Percentiles rank a stretch among this genome's conserved stretches.
phyloP scores from a whole-genome alignment of 306 rosid species.

The Medicago arabica region DNA sequence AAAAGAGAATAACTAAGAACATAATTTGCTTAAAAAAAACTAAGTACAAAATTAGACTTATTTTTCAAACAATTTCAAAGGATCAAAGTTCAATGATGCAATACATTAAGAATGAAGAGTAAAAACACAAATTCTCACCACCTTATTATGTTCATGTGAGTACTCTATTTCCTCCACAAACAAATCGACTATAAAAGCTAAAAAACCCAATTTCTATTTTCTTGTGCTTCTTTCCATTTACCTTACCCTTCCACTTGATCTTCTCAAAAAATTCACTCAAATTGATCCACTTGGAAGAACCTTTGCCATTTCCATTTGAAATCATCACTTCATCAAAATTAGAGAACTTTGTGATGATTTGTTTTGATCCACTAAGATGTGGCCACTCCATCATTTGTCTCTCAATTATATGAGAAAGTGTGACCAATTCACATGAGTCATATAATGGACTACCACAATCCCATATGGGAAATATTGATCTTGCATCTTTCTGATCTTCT shows the following conservation, averaged over 20 bases:
- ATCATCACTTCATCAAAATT: slow-evolving; percentile 4
- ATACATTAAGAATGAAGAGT: not conserved
- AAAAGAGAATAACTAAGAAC: not conserved
- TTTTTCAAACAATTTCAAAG: slow-evolving; percentile 20
- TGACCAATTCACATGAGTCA: slow-evolving; percentile 74
- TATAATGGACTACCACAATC: slow-evolving; percentile 92
- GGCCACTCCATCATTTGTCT: slow-evolving; percentile 70
- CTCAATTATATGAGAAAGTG: slow-evolving; percentile 66
- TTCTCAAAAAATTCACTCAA: slow-evolving; percentile 45
- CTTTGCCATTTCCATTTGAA: slow-evolving; percentile 20
- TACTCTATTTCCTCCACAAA: slow-evolving; percentile 47
- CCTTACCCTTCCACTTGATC: slow-evolving; percentile 51
- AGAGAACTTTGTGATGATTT: slow-evolving; percentile 40
- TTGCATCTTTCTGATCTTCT: slow-evolving; percentile 35
- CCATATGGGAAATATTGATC: slow-evolving; percentile 48
- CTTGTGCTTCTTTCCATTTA: slow-evolving; percentile 46
- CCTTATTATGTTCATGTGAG: slow-evolving; percentile 17
- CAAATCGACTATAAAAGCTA: slow-evolving; percentile 44
- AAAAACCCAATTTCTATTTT: slow-evolving; percentile 40
- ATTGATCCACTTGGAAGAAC: slow-evolving; percentile 43
- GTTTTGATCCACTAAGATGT: slow-evolving; percentile 53
- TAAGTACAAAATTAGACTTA: not conserved
- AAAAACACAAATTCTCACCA: slow-evolving; percentile 19
- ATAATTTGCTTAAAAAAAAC: not conserved
- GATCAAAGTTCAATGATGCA: slow-evolving; percentile 1